Base-by-base conservation (phyloP, 495 filamentous ascomycete species). In the Cudoniella acicularis region DNA sequence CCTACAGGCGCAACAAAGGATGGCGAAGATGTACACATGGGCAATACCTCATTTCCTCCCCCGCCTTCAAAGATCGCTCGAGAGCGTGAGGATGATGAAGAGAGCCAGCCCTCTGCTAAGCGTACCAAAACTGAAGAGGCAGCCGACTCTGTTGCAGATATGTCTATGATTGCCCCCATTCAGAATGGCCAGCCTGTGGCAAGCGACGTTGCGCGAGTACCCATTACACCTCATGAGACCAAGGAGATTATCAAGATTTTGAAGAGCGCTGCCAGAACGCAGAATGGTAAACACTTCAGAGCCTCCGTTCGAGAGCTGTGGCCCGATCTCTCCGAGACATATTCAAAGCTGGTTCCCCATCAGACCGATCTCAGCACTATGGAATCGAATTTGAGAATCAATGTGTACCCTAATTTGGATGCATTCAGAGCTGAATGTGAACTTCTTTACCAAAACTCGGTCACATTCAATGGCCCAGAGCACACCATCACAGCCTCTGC, bases 361-460 rank as follows among this genome's bases (percentile, higher is more conserved):
- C 91, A 92, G 0, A 90, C 93, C 78, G 94, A 97, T 68, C 79
- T 98, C 11, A 78, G 77, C 48, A 87, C 84, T 1, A 89, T 98
- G 68, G 94, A 98, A 63, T 73, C 68, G 40, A 92, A 89, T 61
- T 72, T 98, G 4, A 90, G 87, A 63, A 75, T 75, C n/a, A 60
- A 69, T 18, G 69, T 78, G 49, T 98, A 97, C 67, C 49, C 66
- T 4, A 79, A 76, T 9, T 71, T 90, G 2, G 79, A 86, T 45
- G 85, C 78, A 16, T 83, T 92, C 64, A 76, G 85, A 36, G 72
- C 76, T 16, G 95, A 98, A 64, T 79, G 96, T 25, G 69, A 83
- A 46, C 78, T 87, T 41, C 84, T 98, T 67, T 79, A 92, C 43
- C 63, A 83, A 47, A 98, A 98, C 68, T 81, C 87, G 0, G 58